A percentile compares a stretch with the other conserved stretches of the same genome.
Evolutionary conservation across 345 rosid species (phyloP).

Genomic region (Cardamine resedifolia): DNA sequence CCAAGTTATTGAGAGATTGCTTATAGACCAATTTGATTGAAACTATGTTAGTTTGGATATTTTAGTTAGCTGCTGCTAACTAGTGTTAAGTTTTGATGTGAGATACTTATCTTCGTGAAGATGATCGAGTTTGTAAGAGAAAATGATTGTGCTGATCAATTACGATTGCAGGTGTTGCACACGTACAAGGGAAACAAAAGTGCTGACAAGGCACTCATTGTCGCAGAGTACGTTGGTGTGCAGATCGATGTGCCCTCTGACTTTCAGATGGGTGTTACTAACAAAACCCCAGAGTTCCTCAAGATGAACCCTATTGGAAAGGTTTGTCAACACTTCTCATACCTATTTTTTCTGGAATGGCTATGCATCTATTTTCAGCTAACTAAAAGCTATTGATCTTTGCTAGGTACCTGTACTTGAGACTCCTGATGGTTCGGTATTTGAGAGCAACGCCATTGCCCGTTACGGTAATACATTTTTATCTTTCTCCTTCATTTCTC

Average conservation of each 20-base stretch:
- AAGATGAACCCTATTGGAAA: constrained; percentile 95
- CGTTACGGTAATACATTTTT: constrained; percentile 30
- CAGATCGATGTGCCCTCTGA: constrained; percentile 53
- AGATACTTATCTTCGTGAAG: not conserved
- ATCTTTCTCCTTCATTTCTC: not conserved
- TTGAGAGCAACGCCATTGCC: constrained; percentile 45
- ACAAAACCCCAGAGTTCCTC: constrained; percentile 77
- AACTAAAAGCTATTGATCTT: not conserved
- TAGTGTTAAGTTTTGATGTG: not conserved
- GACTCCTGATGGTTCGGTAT: constrained; percentile 38
- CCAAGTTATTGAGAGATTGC: not conserved
- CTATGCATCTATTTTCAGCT: not conserved
- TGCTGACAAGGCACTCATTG: constrained; percentile 68
- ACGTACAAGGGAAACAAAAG: constrained; percentile 58
- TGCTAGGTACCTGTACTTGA: constrained; percentile 38
- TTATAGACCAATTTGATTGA: not conserved
- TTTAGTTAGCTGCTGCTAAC: not conserved
- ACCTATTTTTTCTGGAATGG: not conserved
- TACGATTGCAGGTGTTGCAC: constrained; percentile 52
- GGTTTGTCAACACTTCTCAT: constrained; percentile 42
- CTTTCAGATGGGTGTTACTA: constrained; percentile 81
- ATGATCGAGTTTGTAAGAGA: not conserved
- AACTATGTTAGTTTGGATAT: not conserved
- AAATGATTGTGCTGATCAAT: not conserved
- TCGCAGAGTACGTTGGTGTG: constrained; percentile 79